Conservation (phyloP, 495 filamentous ascomycete genomes). For the Trichocladium antarcticum region DNA sequence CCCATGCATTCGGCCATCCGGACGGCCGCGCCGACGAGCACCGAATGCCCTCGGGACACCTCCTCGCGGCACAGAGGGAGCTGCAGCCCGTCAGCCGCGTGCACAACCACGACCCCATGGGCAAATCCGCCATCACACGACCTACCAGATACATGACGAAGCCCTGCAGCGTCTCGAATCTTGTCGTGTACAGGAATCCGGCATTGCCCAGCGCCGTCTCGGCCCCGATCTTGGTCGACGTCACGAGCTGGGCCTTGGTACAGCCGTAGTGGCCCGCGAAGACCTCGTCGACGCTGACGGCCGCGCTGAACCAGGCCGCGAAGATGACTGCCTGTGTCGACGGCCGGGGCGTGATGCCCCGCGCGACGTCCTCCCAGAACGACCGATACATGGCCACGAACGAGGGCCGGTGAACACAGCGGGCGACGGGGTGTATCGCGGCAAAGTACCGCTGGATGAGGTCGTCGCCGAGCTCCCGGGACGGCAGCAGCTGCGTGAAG, state of each 20-base stretch:
- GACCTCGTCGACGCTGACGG: constrained; percentile 49
- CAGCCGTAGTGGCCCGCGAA: constrained; percentile 39
- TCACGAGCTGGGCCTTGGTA: constrained; percentile 41
- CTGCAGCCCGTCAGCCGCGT: constrained; percentile 27
- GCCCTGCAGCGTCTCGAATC: constrained; percentile 59
- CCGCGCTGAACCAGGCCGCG: constrained; percentile 55
- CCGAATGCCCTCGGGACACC: constrained; percentile 59
- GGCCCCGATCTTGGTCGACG: constrained; percentile 50
- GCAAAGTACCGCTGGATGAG: constrained; percentile 54
- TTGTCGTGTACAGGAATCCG: constrained; percentile 57
- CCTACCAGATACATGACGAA: constrained; percentile 62
- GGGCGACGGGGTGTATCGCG: constrained; percentile 55
- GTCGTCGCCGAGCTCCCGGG: constrained; percentile 38
- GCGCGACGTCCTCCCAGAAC: constrained; percentile 51
- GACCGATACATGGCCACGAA: constrained; percentile 50
- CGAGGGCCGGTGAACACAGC: constrained; percentile 51
- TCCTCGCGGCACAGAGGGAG: constrained; percentile 59
- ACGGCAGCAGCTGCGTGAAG: constrained; percentile 47
- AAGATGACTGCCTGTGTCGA: constrained; percentile 57
- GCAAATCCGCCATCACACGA: not conserved
- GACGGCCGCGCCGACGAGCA: constrained; percentile 56
- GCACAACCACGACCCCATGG: not conserved
- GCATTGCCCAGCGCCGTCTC: constrained; percentile 55
- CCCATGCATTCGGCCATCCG: constrained; percentile 68
- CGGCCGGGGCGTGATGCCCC: constrained; percentile 45